Evolutionary conservation across 2,329 filamentous ascomycete species (phyloP), one percentile per base, ranked within the genome.

Genomic region (Exophiala calicioides): DNA sequence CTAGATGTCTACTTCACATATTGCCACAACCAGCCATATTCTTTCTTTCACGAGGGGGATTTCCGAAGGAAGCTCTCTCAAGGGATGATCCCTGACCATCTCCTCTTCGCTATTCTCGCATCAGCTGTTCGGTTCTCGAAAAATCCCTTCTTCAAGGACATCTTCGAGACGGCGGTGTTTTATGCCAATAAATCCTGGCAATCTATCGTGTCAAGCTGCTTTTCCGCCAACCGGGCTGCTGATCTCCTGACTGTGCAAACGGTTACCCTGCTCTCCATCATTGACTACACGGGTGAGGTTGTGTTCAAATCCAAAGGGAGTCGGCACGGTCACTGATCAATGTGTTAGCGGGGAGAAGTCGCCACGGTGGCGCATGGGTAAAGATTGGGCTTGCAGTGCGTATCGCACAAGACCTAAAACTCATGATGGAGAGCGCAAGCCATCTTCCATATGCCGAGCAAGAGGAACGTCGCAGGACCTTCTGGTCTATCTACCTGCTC

Each of bases 391-490:
- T 62, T 4, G 57, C 61, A 3, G 56, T 69, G 59, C 93, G 88
- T 31, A 91, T 80, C 63, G 90, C 86, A 4, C 62, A 65, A 34
- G 59, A 58, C 26, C 66, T 69, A n/a, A 61, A 60, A 7, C 62
- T 63, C 10, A 62, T 62, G 56, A 46, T 36, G 2, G 62, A 64
- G 13, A 52, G 58, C 3, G 43, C 39, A 4, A 16, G 26, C 7
- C 49, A 50, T 26, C 37, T 63, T 1, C 46, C 59, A 9, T 47
- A 42, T 33, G 5, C 44, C 0, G 56, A 59, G 16, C 62, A 63
- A 36, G 63, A 65, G 38, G 62, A 63, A 26, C 53, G 50, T 4
- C 57, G 62, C 10, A 49, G 61, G 20, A 48, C 52, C 5, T 64
- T 63, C 30, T 65, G 62, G 61, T 64, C 62, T 1, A 47, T 57